Conservation (phyloP, 169 alveolate species). For the Theileria orientalis region DNA sequence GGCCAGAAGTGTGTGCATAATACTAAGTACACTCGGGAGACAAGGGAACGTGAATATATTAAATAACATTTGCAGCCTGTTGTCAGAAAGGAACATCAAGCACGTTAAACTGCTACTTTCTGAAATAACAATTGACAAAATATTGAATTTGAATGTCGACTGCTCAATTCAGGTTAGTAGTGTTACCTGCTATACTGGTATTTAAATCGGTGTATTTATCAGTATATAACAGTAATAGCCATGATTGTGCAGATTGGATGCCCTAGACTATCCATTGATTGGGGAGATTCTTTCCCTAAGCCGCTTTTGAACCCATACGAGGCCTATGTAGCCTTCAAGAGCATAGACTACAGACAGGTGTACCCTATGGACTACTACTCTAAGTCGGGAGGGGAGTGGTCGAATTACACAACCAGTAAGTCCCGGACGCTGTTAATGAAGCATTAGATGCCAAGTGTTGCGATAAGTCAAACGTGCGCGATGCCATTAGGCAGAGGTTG, state of each 20-base stretch:
- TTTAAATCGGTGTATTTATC: too few species aligned
- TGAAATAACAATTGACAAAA: constrained; percentile 72
- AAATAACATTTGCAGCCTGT: constrained; percentile 52
- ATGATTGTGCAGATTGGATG: constrained; percentile 89
- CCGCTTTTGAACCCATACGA: constrained; percentile 97
- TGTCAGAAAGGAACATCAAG: constrained; percentile 31
- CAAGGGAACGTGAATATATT: constrained; percentile 79
- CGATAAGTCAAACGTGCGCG: background rate
- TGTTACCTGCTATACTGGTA: too few species aligned
- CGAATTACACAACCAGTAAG: constrained; percentile 75
- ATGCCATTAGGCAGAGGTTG: constrained; percentile 9
- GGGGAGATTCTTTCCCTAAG: constrained; percentile 92
- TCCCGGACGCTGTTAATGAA: background rate
- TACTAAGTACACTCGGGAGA: constrained; percentile 81
- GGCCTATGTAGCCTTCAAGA: constrained; percentile 91
- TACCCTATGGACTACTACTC: constrained; percentile 91
- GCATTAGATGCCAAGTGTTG: constrained; percentile 14
- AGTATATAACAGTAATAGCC: background rate
- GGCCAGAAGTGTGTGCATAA: constrained; percentile 66
- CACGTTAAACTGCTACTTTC: constrained; percentile 65
- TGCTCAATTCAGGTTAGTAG: constrained; percentile 53
- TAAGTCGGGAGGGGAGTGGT: constrained; percentile 86
- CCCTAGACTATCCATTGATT: constrained; percentile 98
- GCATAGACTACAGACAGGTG: constrained; percentile 59
- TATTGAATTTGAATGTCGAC: constrained; percentile 64